Conservation (phyloP, 306 rosid genomes). For the Chamaecrista fasciculata region DNA sequence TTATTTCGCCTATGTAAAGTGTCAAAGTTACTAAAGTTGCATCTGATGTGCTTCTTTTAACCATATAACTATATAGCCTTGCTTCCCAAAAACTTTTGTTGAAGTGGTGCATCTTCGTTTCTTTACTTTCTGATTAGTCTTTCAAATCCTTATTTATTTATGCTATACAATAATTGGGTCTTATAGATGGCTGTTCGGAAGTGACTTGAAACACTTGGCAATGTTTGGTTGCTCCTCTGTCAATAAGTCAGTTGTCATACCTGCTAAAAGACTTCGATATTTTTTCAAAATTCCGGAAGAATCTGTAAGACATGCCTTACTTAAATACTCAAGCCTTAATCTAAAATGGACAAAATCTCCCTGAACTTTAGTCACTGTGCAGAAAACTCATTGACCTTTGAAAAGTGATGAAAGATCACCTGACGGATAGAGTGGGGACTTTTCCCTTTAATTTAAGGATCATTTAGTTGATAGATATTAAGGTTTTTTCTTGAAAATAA, state of each 20-base stretch:
- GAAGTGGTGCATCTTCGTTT: not conserved
- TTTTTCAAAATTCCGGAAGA: constrained; percentile 63
- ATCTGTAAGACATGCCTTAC: constrained; percentile 37
- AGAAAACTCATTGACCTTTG: no score
- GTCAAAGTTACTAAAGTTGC: constrained; percentile 11
- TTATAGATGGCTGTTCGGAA: constrained; percentile 78
- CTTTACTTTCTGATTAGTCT: not conserved
- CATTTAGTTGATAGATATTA: no score
- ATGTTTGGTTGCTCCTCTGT: constrained; percentile 67
- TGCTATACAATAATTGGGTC: constrained; percentile 26
- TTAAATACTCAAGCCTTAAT: not conserved
- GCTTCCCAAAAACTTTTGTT: not conserved
- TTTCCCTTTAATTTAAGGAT: no score
- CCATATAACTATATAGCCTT: not conserved
- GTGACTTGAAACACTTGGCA: constrained; percentile 65
- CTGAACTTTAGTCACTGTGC: no score
- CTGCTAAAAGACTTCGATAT: constrained; percentile 64
- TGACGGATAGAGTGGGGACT: no score
- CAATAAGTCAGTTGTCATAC: constrained; percentile 33
- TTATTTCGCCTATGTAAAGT: not conserved
- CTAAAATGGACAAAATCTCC: no score
- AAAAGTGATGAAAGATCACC: no score
- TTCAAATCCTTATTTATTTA: not conserved
- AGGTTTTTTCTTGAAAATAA: no score
- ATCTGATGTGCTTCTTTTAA: not conserved